Conservation (phyloP, 164 flowering plant species). For the Warburgia ugandensis region DNA sequence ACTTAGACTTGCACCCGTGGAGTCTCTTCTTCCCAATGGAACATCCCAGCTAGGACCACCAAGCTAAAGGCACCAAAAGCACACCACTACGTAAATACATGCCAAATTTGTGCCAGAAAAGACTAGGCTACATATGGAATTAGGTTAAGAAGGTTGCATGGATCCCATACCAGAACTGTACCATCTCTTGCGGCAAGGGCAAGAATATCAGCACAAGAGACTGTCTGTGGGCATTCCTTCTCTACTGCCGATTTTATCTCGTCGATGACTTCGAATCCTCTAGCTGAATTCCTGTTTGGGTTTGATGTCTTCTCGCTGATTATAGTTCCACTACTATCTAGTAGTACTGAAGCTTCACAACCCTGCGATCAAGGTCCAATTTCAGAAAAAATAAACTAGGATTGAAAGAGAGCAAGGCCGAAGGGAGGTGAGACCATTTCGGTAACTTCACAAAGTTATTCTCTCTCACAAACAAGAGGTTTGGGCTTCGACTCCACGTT, state of each 20-base stretch:
- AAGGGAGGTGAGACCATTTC: too few relatives aligned
- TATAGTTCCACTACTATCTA: conserved; percentile 65
- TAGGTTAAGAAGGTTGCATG: too few relatives aligned
- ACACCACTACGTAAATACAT: not conserved
- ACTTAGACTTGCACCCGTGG: conserved; percentile 77
- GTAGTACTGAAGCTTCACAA: conserved; percentile 74
- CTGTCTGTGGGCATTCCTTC: conserved; percentile 75
- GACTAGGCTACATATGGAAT: not conserved
- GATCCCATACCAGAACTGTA: conserved; percentile 48
- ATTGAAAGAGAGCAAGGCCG: too few relatives aligned
- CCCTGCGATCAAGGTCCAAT: conserved; percentile 43
- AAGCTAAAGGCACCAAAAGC: conserved; percentile 28
- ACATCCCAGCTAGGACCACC: conserved; percentile 95
- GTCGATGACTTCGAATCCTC: conserved; percentile 86
- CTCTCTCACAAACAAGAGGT: not conserved
- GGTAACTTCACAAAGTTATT: too few relatives aligned
- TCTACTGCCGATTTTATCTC: conserved; percentile 80
- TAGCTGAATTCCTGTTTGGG: conserved; percentile 69
- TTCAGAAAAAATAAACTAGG: not conserved
- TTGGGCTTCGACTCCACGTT: not conserved
- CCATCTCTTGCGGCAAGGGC: conserved; percentile 92
- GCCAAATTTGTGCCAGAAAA: not conserved
- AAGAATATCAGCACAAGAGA: conserved; percentile 92
- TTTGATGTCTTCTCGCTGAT: conserved; percentile 66
- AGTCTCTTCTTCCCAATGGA: conserved; percentile 92